phyloP scores from a whole-genome alignment of 345 rosid genomes.

The Hevea brasiliensis region DNA sequence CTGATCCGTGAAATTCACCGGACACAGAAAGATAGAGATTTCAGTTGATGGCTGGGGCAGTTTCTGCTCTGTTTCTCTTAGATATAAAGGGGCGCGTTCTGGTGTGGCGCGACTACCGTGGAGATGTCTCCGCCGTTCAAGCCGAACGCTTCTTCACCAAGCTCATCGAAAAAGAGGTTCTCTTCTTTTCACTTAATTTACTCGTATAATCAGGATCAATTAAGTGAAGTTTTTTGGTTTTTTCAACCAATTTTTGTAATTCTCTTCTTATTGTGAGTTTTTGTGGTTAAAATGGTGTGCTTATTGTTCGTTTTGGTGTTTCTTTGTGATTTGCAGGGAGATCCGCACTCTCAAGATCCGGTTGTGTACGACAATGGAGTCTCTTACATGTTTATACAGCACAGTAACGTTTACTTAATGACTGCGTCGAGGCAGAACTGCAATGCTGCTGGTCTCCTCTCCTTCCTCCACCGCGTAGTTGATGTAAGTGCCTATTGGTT shows the following conservation, averaged over 20 bases:
- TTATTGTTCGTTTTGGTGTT: neutral
- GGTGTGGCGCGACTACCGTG: slow-evolving; percentile 97
- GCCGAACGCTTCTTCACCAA: slow-evolving; percentile 95
- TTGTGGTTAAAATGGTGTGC: neutral
- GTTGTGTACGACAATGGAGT: slow-evolving; percentile 94
- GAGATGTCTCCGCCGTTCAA: slow-evolving; percentile 80
- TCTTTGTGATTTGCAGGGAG: slow-evolving; percentile 53
- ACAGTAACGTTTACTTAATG: slow-evolving; percentile 89
- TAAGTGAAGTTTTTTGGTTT: neutral
- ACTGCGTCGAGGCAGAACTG: slow-evolving; percentile 89
- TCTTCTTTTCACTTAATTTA: neutral
- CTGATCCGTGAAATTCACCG: neutral
- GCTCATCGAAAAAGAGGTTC: slow-evolving; percentile 92
- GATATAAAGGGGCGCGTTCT: slow-evolving; percentile 92
- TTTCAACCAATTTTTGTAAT: neutral
- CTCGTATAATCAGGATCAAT: neutral
- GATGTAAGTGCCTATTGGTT: slow-evolving; percentile 56
- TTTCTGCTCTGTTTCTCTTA: slow-evolving; percentile 85
- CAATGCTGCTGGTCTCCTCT: slow-evolving; percentile 90
- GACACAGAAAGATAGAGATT: neutral
- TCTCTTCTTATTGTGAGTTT: neutral
- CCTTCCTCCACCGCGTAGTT: slow-evolving; percentile 85
- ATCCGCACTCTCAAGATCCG: slow-evolving; percentile 97
- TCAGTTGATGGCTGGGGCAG: slow-evolving; percentile 79
- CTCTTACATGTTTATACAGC: slow-evolving; percentile 89